These are phyloP conservation scores for Karstenula rhodostoma DNA, from an alignment of 2,329 filamentous ascomycete genomes.

Conservation along the genomic window DNA sequence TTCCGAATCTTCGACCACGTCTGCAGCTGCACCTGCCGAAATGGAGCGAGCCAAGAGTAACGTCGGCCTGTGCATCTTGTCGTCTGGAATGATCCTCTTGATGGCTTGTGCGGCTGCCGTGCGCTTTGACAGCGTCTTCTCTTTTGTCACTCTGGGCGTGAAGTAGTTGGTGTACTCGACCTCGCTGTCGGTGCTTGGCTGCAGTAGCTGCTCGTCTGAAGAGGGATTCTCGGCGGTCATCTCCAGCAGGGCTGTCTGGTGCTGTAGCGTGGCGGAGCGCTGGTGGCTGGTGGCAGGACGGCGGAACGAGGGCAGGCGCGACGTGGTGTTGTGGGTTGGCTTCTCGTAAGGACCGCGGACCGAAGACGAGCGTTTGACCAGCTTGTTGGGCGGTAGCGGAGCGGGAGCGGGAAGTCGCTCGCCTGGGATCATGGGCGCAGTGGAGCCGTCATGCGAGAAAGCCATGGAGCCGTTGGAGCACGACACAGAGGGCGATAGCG, in stretches of 20 bases:
- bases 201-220: slow-evolving; percentile 27
- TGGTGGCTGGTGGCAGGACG: slow-evolving; percentile 83
- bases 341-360: slow-evolving; percentile 58
- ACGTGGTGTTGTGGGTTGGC: slow-evolving; percentile 60
- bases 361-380: slow-evolving; percentile 76
- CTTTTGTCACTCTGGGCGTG: slow-evolving; percentile 44
- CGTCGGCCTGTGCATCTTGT: slow-evolving; percentile 55
- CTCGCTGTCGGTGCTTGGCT: slow-evolving; percentile 35
- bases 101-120: slow-evolving; percentile 51
- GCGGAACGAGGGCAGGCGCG: slow-evolving; percentile 71
- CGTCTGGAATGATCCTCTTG: slow-evolving; percentile 55
- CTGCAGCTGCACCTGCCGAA: slow-evolving; percentile 29
- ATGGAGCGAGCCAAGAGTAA: slow-evolving; percentile 58
- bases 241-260: slow-evolving; percentile 51
- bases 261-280: slow-evolving; percentile 74
- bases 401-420: slow-evolving; percentile 47
- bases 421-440: slow-evolving; percentile 66
- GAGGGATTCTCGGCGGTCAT: slow-evolving; percentile 36
- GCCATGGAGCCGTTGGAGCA: slow-evolving; percentile 67
- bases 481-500: slow-evolving; percentile 70
- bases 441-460: slow-evolving; percentile 62
- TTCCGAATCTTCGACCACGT: slow-evolving; percentile 48
- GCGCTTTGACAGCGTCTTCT: slow-evolving; percentile 51
- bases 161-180: slow-evolving; percentile 50
- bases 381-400: slow-evolving; percentile 71